These are phyloP conservation scores for Colletotrichum gigasporum DNA, from an alignment of 2,329 filamentous ascomycete genomes.

Conservation along the genomic window DNA sequence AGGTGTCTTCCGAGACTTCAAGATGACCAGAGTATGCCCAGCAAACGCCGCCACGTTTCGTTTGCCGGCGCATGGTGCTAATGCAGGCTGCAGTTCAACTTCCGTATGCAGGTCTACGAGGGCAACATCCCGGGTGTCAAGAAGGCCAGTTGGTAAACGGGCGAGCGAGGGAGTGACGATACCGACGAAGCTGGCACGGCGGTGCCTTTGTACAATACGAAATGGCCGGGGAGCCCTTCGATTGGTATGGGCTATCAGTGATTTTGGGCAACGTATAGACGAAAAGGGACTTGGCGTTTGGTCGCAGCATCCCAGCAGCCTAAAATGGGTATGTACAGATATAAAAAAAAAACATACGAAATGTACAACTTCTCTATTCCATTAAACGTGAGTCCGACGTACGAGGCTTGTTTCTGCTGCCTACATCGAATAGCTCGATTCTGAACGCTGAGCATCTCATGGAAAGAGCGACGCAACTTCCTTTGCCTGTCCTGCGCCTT, in stretches of 20 bases:
- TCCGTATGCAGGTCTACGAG: slow-evolving; percentile 86
- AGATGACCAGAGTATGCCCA: slow-evolving; percentile 84
- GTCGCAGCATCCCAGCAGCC: neutral
- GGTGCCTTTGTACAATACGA: slow-evolving; percentile 15
- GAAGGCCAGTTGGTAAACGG: slow-evolving; percentile 90
- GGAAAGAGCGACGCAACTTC: no score
- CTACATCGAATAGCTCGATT: no score
- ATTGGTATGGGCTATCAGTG: no score
- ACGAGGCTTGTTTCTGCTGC: no score
- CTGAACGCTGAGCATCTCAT: no score
- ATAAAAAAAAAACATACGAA: slow-evolving; percentile 2
- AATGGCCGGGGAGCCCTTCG: neutral
- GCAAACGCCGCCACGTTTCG: neutral
- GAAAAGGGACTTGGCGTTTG: neutral
- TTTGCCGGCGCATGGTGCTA: slow-evolving; percentile 16
- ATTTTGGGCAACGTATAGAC: neutral
- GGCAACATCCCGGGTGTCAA: slow-evolving; percentile 91
- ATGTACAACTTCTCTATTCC: slow-evolving; percentile 18
- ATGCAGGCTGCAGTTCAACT: slow-evolving; percentile 77
- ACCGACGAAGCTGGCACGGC: neutral
- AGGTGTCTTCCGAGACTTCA: slow-evolving; percentile 93
- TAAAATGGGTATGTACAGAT: slow-evolving; percentile 8
- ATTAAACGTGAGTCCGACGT: neutral
- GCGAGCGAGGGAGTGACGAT: neutral
- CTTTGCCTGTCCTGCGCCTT: no score